These are phyloP conservation scores for Carex cristatella DNA, from an alignment of 176 grass and related monocot genomes.

Conservation along the genomic window DNA sequence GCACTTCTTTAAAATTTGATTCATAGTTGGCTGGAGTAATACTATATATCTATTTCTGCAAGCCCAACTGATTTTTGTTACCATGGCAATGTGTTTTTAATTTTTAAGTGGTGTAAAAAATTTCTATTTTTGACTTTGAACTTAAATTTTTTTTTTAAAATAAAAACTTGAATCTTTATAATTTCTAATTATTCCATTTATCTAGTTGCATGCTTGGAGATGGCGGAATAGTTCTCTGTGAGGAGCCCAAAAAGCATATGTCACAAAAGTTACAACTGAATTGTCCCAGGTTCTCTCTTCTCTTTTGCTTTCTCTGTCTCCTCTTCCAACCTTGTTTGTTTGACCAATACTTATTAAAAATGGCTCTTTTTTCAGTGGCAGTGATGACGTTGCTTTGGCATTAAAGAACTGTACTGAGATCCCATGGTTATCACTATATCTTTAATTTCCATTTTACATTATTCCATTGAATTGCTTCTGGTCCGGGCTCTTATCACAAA, in stretches of 20 bases:
- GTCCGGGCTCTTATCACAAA: not conserved
- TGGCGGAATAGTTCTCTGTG: conserved; percentile 81
- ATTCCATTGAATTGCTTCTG: not conserved
- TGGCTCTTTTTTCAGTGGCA: conserved; percentile 33
- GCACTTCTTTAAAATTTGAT: not conserved
- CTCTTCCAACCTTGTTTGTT: not conserved
- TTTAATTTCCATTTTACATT: conserved; percentile 32
- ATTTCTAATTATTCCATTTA: not conserved
- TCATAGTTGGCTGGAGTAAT: not conserved
- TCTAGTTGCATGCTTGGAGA: conserved; percentile 90
- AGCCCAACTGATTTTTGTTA: not conserved
- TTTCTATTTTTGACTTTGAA: not conserved
- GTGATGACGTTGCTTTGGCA: conserved; percentile 92
- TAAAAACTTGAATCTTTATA: not conserved
- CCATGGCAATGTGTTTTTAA: conserved; percentile 10
- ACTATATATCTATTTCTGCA: not conserved
- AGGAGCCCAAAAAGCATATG: conserved; percentile 80
- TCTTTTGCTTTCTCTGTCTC: not conserved
- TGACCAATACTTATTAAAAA: conserved; percentile 8
- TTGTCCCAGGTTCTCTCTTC: conserved; percentile 63
- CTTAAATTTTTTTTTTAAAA: not conserved
- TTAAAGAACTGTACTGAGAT: conserved; percentile 74
- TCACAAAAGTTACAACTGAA: conserved; percentile 95
- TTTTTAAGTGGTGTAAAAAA: not conserved
- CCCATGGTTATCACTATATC: conserved; percentile 86